These are phyloP conservation scores for Trichoderma brevicompactum DNA, from an alignment of 2,329 filamentous ascomycete genomes.

Conservation along the genomic window DNA sequence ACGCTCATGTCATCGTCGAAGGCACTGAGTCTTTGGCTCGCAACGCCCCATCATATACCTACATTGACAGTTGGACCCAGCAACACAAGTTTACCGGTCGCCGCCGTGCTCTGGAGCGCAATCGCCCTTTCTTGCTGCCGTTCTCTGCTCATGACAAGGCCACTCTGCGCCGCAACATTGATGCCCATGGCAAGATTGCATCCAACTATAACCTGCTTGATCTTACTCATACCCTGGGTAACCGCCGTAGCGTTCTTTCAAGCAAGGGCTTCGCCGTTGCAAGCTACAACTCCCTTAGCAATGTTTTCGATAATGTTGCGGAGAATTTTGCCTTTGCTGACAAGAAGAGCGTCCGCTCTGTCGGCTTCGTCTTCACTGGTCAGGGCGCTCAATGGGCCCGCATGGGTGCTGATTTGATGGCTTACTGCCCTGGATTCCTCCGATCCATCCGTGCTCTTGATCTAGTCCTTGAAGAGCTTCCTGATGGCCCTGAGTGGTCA, in stretches of 20 bases:
- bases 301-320: not conserved
- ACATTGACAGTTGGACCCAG: not conserved
- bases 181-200: conserved; percentile 15
- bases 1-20: conserved; percentile 28
- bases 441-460: conserved; percentile 23
- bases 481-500: conserved; percentile 12
- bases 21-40: conserved; percentile 1
- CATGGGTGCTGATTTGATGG: conserved; percentile 38
- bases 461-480: not conserved
- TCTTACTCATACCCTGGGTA: conserved; percentile 14
- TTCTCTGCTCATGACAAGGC: conserved; percentile 24
- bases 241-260: conserved; percentile 3
- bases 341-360: not conserved
- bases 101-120: conserved; percentile 3
- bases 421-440: conserved; percentile 24
- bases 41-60: conserved; percentile 16
- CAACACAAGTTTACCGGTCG: conserved; percentile 3
- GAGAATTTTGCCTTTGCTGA: not conserved
- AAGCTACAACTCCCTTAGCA: not conserved
- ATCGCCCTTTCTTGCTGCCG: conserved; percentile 10
- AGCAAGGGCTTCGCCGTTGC: conserved; percentile 9
- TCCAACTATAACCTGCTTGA: conserved; percentile 13
- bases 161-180: conserved; percentile 6
- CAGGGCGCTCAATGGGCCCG: conserved; percentile 43
- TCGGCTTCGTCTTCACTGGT: conserved; percentile 40